Base-by-base conservation (phyloP, 495 filamentous ascomycete species). In the Usnea hakonensis region DNA sequence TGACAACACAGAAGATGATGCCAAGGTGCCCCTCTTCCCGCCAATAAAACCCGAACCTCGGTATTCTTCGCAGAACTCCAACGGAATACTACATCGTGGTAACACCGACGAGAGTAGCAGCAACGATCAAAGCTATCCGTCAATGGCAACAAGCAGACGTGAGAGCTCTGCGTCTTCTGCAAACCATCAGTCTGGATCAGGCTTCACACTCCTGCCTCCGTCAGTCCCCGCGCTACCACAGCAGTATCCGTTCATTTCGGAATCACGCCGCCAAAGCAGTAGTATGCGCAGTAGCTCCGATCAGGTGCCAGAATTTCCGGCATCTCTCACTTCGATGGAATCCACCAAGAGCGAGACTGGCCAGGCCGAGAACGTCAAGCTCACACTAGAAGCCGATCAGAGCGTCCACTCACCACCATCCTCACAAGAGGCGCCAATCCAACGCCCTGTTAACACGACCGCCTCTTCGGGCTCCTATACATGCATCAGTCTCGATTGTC, bases 401-500 rank as follows among this genome's bases (percentile, higher is more conserved):
- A 52, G 26, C 46, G 1, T 28, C 46, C 58, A 60, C 69, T 67
- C 68, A 38, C 55, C 64, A 35, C 57, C 61, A 38, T 64, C 72
- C 13, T 64, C 68, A 37, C 60, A 62, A 23, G 60, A 62, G 30
- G 54, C 37, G 16, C 63, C 60, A 2, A 16, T 58, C 6, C 61
- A 60, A 41, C 79, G 80, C 50, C 90, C 90, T 5, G 69, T 73
- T 3, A 79, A 85, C 37, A 84, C 88, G 2, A 79, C 77, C 16
- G 87, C 93, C 1, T 88, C 93, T 67, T 81, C 85, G 35, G 94
- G 93, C 16, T 95, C 90, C 1, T 98, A 97, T 79, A 91, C 90
- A 23, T 98, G 95, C 73, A 95, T 90, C 17, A 95, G 96, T 68
- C 90, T 92, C 72, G 90, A 90, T 54, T 98, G 94, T 71, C 86